Conservation (phyloP, 169 alveolate genomes). For the Eimeria sp. region DNA sequence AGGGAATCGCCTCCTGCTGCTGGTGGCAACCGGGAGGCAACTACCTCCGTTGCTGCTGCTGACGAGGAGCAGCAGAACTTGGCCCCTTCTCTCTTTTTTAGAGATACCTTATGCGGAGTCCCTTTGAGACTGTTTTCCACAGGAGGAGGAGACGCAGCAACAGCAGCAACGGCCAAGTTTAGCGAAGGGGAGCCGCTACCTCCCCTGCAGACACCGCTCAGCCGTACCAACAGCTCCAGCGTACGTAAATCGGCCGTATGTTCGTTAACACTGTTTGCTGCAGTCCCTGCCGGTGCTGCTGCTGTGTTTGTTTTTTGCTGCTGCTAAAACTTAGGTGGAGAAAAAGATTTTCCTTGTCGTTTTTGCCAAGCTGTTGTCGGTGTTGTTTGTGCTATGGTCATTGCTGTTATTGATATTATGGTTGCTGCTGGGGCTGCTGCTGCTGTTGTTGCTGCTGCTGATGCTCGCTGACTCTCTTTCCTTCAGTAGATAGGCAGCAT, state of each 20-base stretch:
- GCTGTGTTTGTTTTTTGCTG: too few relatives aligned
- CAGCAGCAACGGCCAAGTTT: not conserved
- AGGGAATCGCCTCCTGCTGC: not conserved
- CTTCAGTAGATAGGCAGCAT: not conserved
- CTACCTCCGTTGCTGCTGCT: slow-evolving; percentile 8
- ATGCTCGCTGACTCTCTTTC: not conserved
- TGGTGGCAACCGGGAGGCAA: not conserved
- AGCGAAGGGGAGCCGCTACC: not conserved
- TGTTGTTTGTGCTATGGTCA: not conserved
- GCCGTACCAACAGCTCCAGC: not conserved
- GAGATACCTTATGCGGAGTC: not conserved
- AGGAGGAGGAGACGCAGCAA: not conserved
- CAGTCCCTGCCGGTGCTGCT: too few relatives aligned
- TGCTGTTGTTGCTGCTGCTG: slow-evolving; percentile 22
- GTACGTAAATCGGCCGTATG: not conserved
- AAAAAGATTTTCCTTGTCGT: too few relatives aligned
- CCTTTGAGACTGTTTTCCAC: not conserved
- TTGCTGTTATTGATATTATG: not conserved
- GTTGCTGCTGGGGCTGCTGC: slow-evolving; percentile 26
- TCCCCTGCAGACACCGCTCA: not conserved
- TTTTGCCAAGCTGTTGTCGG: not conserved
- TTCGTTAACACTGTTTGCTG: too few relatives aligned
- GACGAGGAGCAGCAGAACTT: slow-evolving; percentile 8
- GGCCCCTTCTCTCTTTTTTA: not conserved
- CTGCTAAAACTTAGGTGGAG: too few relatives aligned